Conservation (phyloP, 1,284 basidiomycete genomes). For the Phlebopus sp. region DNA sequence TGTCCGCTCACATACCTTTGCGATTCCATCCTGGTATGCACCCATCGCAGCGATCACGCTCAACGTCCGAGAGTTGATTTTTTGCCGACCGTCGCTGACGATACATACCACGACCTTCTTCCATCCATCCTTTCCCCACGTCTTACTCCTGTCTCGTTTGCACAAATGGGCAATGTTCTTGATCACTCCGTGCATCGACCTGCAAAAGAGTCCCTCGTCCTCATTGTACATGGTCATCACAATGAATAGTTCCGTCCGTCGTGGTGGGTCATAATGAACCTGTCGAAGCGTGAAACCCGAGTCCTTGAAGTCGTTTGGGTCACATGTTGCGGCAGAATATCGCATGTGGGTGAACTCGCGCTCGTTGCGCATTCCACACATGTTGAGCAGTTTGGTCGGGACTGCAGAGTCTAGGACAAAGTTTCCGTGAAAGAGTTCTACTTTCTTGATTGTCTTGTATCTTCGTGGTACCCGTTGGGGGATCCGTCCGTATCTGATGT, state of each 20-base stretch:
- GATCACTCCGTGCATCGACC: conserved; percentile 92
- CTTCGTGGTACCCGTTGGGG: conserved; percentile 83
- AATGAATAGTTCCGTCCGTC: conserved; percentile 85
- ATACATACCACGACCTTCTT: conserved; percentile 79
- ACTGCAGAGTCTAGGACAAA: conserved; percentile 86
- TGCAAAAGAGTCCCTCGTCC: conserved; percentile 73
- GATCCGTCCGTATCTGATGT: conserved; percentile 80
- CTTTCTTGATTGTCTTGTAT: conserved; percentile 88
- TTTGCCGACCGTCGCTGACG: conserved; percentile 59
- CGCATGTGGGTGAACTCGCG: conserved; percentile 95
- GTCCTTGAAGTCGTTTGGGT: conserved; percentile 85
- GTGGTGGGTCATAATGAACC: conserved; percentile 77
- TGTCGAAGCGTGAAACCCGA: conserved; percentile 81
- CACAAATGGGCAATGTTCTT: conserved; percentile 84
- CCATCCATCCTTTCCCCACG: conserved; percentile 97
- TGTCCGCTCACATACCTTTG: conserved; percentile 56
- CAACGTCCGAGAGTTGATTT: conserved; percentile 84
- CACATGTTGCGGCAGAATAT: conserved; percentile 90
- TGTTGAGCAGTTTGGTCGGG: conserved; percentile 80
- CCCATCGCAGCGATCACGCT: conserved; percentile 88
- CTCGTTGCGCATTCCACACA: conserved; percentile 72
- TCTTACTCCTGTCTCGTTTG: conserved; percentile 80
- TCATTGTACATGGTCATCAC: conserved; percentile 83
- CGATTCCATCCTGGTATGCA: conserved; percentile 85
- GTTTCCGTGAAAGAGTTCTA: conserved; percentile 89